These are phyloP conservation scores for Colletotrichum sp. DNA, from an alignment of 2,329 filamentous ascomycete species.

Conservation along the genomic window DNA sequence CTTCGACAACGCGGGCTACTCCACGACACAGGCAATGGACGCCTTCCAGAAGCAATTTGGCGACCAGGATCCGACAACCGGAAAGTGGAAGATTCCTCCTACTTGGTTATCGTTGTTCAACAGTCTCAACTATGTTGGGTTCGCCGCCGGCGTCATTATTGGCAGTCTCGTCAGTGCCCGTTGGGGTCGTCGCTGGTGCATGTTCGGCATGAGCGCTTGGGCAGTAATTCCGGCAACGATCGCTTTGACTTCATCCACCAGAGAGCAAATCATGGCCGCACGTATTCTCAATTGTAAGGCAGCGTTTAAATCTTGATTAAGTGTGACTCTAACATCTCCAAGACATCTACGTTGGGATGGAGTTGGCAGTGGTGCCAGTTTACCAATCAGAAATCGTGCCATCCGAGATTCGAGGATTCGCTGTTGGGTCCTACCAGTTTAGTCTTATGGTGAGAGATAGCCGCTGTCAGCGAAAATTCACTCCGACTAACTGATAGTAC, in stretches of 20 bases:
- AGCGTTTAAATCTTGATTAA: neutral
- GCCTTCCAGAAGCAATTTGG: slow-evolving; percentile 39
- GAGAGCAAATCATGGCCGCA: slow-evolving; percentile 36
- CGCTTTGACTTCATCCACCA: slow-evolving; percentile 32
- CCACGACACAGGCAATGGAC: slow-evolving; percentile 41
- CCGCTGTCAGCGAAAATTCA: accelerated
- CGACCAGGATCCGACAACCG: slow-evolving; percentile 21
- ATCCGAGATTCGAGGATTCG: slow-evolving; percentile 32
- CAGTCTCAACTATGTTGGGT: slow-evolving; percentile 37
- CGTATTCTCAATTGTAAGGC: slow-evolving; percentile 36
- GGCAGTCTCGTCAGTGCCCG: slow-evolving; percentile 30
- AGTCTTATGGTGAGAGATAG: slow-evolving; percentile 25
- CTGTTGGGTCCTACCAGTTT: slow-evolving; percentile 39
- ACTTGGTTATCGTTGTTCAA: slow-evolving; percentile 41
- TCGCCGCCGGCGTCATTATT: slow-evolving; percentile 29
- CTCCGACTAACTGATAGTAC: neutral
- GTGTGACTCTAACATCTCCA: neutral
- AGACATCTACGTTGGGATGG: slow-evolving; percentile 43
- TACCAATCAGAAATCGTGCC: slow-evolving; percentile 41
- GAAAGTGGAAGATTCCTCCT: slow-evolving; percentile 28
- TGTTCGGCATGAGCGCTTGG: slow-evolving; percentile 42
- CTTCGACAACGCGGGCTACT: slow-evolving; percentile 38
- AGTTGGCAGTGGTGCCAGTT: slow-evolving; percentile 40
- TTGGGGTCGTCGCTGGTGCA: slow-evolving; percentile 37
- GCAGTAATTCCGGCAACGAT: slow-evolving; percentile 37